A percentile compares a stretch with the other conserved stretches of the same genome.
Conservation (phyloP, 2,329 filamentous ascomycete genomes). For the Alternaria incomplexa region DNA sequence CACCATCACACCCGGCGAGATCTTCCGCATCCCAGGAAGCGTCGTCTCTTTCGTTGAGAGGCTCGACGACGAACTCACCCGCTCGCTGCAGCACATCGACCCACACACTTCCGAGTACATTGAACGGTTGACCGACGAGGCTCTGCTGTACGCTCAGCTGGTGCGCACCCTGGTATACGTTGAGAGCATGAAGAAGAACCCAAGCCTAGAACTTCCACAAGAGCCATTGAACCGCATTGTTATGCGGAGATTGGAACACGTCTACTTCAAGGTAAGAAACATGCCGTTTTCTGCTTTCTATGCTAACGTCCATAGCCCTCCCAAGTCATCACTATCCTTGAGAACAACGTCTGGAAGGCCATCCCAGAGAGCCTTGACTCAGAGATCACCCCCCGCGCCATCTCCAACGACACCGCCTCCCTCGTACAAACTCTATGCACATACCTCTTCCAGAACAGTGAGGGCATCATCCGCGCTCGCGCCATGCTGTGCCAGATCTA, state of each 20-base stretch:
- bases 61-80: conserved; percentile 94
- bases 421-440: conserved; percentile 89
- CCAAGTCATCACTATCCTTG: conserved; percentile 89
- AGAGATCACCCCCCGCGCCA: conserved; percentile 74
- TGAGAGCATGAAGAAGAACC: conserved; percentile 76
- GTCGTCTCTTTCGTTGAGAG: conserved; percentile 93
- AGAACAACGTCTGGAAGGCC: conserved; percentile 91
- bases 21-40: conserved; percentile 92
- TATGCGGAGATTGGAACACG: conserved; percentile 92
- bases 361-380: conserved; percentile 76
- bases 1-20: conserved; percentile 71
- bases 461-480: conserved; percentile 92
- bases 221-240: conserved; percentile 91
- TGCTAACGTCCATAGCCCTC: conserved; percentile 66
- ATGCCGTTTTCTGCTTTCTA: neutral
- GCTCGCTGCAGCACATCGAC: conserved; percentile 96
- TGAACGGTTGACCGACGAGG: conserved; percentile 90
- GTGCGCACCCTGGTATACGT: conserved; percentile 88
- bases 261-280: conserved; percentile 90
- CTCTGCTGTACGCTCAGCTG: conserved; percentile 87
- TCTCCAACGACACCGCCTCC: conserved; percentile 70
- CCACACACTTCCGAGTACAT: conserved; percentile 99
- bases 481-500: conserved; percentile 99
- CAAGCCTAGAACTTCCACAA: conserved; percentile 75
- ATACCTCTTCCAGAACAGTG: conserved; percentile 92